These are phyloP conservation scores for Ascosphaera pollenicola DNA, from an alignment of 2,329 filamentous ascomycete genomes.

Conservation along the genomic window DNA sequence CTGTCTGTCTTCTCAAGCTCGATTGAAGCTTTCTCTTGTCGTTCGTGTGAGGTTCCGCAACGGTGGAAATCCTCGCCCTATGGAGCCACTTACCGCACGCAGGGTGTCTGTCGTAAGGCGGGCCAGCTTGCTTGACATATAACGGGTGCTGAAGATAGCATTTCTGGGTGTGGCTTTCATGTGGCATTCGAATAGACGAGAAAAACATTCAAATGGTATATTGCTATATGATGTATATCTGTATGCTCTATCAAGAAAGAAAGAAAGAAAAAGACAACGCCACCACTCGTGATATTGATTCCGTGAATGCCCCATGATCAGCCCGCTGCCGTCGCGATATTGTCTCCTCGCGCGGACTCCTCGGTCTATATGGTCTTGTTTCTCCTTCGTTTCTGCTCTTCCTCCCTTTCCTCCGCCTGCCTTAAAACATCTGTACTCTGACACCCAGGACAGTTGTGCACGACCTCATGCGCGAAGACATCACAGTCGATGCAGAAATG, in stretches of 20 bases:
- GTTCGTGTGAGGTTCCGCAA: too few relatives aligned
- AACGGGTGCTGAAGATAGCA: too few relatives aligned
- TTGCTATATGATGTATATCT: not conserved
- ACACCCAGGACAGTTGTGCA: constrained; percentile 93
- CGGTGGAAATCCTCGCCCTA: too few relatives aligned
- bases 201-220: not conserved
- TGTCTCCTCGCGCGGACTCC: not conserved
- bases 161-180: too few relatives aligned
- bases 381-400: not conserved
- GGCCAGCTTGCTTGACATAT: too few relatives aligned
- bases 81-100: too few relatives aligned
- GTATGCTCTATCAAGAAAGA: not conserved
- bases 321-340: too few relatives aligned
- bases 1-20: too few relatives aligned
- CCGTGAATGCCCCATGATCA: too few relatives aligned
- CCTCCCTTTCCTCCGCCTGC: not conserved
- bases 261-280: not conserved
- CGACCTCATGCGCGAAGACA: constrained; percentile 77
- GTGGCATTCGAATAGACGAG: not conserved
- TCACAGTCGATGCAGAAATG: constrained; percentile 99
- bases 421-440: constrained; percentile 21
- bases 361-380: not conserved
- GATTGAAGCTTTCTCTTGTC: too few relatives aligned
- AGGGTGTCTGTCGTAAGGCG: too few relatives aligned
- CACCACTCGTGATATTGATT: not conserved